Evolutionary conservation across 495 filamentous ascomycete genomes (phyloP).

Genomic region (Penicillium longicatenatum): DNA sequence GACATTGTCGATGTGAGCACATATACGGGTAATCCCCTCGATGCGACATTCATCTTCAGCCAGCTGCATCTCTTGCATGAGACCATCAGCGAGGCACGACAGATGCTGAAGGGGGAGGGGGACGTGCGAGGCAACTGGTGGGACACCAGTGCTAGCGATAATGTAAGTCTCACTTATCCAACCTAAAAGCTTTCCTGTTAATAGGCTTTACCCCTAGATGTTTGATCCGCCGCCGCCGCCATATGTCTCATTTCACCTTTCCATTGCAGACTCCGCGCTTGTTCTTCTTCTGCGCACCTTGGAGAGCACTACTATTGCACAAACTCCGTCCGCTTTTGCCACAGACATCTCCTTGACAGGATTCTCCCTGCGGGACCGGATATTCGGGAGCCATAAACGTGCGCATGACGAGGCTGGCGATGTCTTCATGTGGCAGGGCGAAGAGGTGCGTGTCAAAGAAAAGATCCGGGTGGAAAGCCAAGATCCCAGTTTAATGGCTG

Average conservation of each 20-base stretch:
- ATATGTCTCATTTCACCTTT: slow-evolving; percentile 72
- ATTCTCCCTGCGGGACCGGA: slow-evolving; percentile 58
- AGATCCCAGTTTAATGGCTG: slow-evolving; percentile 84
- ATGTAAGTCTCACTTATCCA: slow-evolving; percentile 37
- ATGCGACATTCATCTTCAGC: slow-evolving; percentile 70
- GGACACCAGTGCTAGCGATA: slow-evolving; percentile 54
- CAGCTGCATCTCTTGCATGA: slow-evolving; percentile 78
- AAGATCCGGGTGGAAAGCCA: slow-evolving; percentile 90
- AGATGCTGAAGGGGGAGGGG: slow-evolving; percentile 49
- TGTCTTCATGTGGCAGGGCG: slow-evolving; percentile 65
- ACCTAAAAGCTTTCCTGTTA: not conserved
- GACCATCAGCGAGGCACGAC: slow-evolving; percentile 69
- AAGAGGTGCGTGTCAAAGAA: slow-evolving; percentile 82
- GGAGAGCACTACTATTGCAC: slow-evolving; percentile 60
- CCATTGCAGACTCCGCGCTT: slow-evolving; percentile 74
- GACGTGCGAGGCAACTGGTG: slow-evolving; percentile 59
- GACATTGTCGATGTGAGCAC: slow-evolving; percentile 78
- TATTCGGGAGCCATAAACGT: slow-evolving; percentile 55
- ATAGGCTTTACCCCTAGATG: slow-evolving; percentile 23
- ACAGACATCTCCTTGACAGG: slow-evolving; percentile 54
- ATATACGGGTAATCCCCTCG: slow-evolving; percentile 60
- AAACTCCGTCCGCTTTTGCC: slow-evolving; percentile 61
- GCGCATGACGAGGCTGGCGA: slow-evolving; percentile 82
- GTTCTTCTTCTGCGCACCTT: slow-evolving; percentile 79
- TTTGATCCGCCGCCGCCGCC: slow-evolving; percentile 62